Evolutionary conservation across 768 basidiomycete species (phyloP).

Genomic region (Russula brevipes): DNA sequence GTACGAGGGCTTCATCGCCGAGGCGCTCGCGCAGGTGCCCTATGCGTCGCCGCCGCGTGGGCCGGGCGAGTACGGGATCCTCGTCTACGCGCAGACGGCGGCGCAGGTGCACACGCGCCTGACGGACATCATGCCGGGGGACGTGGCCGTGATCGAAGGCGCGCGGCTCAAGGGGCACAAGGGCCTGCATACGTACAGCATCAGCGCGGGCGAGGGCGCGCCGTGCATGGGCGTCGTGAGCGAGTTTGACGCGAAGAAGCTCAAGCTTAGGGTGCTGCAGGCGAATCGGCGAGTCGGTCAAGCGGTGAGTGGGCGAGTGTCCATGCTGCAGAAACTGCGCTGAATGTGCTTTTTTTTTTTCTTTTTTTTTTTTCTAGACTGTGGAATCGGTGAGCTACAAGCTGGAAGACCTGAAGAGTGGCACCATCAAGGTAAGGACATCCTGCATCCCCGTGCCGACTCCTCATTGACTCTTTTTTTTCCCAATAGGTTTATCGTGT

Average conservation of each 20-base stretch:
- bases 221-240: constrained; percentile 68
- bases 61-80: constrained; percentile 57
- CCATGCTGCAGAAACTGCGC: background rate
- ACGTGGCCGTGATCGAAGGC: constrained; percentile 69
- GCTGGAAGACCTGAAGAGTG: constrained; percentile 85
- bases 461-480: background rate
- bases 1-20: constrained; percentile 68
- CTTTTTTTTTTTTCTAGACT: constrained; percentile 33
- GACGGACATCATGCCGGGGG: constrained; percentile 83
- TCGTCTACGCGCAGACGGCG: constrained; percentile 70
- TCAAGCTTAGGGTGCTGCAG: constrained; percentile 78
- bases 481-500: constrained; percentile 31
- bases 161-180: constrained; percentile 78
- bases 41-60: constrained; percentile 44
- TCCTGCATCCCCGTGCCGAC: background rate
- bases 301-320: constrained; percentile 47
- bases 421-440: constrained; percentile 60
- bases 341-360: background rate
- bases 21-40: constrained; percentile 62
- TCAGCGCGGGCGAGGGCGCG: constrained; percentile 49
- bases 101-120: constrained; percentile 60
- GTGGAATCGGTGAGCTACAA: constrained; percentile 83
- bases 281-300: constrained; percentile 83
- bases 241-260: constrained; percentile 84
- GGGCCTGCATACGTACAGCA: constrained; percentile 68